Evolutionary conservation across 345 rosid species (phyloP).

Genomic region (Boechera stricta): DNA sequence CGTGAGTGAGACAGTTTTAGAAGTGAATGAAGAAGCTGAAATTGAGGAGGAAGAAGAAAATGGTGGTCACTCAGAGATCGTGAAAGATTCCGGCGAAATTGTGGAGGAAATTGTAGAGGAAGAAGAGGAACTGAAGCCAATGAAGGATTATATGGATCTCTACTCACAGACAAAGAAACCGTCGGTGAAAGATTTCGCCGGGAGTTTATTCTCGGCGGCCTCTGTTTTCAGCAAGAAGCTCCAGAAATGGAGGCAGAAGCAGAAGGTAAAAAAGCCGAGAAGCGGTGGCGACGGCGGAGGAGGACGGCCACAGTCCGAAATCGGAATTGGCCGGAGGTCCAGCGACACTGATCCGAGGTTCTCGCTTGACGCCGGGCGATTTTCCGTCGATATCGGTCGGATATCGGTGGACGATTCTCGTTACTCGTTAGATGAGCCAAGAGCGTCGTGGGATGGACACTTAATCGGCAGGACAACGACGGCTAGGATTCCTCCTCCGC

Average conservation of each 20-base stretch:
- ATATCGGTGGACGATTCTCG: slow-evolving; percentile 63
- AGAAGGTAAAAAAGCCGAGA: slow-evolving; percentile 72
- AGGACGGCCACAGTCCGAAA: slow-evolving; percentile 68
- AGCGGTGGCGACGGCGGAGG: slow-evolving; percentile 41
- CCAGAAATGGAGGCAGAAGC: slow-evolving; percentile 94
- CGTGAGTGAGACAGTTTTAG: slow-evolving; percentile 54
- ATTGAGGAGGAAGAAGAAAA: slow-evolving; percentile 41
- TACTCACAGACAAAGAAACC: slow-evolving; percentile 65
- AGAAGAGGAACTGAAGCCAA: slow-evolving; percentile 69
- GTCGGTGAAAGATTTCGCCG: slow-evolving; percentile 58
- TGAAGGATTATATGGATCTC: slow-evolving; percentile 95
- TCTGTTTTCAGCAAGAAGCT: slow-evolving; percentile 92
- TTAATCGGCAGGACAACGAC: slow-evolving; percentile 53
- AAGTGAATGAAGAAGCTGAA: slow-evolving; percentile 53
- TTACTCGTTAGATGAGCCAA: slow-evolving; percentile 80
- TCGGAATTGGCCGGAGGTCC: slow-evolving; percentile 85
- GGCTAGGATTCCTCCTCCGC: slow-evolving; percentile 67
- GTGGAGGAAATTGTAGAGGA: slow-evolving; percentile 43
- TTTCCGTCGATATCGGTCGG: slow-evolving; percentile 45
- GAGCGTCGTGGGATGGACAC: slow-evolving; percentile 87
- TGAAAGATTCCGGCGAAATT: slow-evolving; percentile 52
- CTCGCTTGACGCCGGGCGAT: slow-evolving; percentile 60
- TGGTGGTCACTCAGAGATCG: slow-evolving; percentile 37
- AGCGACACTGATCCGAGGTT: slow-evolving; percentile 87
- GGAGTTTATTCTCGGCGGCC: slow-evolving; percentile 94